Conservation (phyloP, 371 early-diverging fungal species). For the Rhizopus microsporus region DNA sequence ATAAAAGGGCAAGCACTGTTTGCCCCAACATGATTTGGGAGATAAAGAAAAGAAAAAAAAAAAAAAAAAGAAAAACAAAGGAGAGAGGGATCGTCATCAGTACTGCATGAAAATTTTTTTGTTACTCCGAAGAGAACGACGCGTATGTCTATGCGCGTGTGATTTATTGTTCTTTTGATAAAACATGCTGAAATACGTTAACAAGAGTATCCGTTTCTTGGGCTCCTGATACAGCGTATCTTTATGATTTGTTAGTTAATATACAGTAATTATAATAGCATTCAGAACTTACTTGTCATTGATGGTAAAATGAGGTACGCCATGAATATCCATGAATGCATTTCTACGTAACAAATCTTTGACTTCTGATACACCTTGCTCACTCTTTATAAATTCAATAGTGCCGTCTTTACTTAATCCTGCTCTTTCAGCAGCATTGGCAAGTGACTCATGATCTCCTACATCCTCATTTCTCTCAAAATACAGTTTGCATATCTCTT, state of each 20-base stretch:
- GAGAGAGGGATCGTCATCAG: background rate
- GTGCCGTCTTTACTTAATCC: conserved; percentile 56
- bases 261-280: background rate
- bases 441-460: conserved; percentile 56
- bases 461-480: conserved; percentile 68
- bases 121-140: background rate
- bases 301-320: conserved; percentile 73
- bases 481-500: conserved; percentile 64
- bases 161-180: conserved; percentile 5
- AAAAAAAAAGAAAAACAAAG: background rate
- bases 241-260: conserved; percentile 11
- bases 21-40: no score
- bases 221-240: conserved; percentile 65
- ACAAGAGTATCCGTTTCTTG: conserved; percentile 63
- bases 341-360: conserved; percentile 39
- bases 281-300: conserved; percentile 48
- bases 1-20: conserved; percentile 43
- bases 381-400: conserved; percentile 52
- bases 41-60: no score
- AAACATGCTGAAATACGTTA: conserved; percentile 49
- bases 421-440: conserved; percentile 57
- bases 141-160: no score
- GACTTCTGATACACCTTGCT: conserved; percentile 50
- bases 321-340: conserved; percentile 47
- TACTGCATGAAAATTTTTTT: no score